Base-by-base conservation (phyloP, 805 yeast species). In the Candida koratica region DNA sequence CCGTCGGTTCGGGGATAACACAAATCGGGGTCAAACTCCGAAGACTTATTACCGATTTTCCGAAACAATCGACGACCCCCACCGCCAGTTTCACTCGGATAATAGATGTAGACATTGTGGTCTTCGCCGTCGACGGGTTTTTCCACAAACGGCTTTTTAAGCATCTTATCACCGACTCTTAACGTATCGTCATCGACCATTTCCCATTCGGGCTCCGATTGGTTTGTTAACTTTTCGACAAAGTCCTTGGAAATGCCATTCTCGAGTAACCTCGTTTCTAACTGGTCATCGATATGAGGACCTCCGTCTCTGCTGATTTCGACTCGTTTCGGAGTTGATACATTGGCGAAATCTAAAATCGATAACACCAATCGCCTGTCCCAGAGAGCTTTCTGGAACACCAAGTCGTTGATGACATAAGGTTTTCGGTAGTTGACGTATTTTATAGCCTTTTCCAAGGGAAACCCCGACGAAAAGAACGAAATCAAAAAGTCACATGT, bases 41-140 rank as follows among this genome's bases (percentile, higher is more conserved):
- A 86, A 0, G 95, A 84, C 61, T 93, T 93, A 65, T 93, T 93
- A 42, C 97, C 98, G 42, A 93, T 95, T 56, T 93, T 93, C 46
- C 99, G 73, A 67, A 93, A 93, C 43, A 93, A 66, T 34, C 94
- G 72, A 43, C 99, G 73, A 17, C 99, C 99, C 46, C 99, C 99
- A 39, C 99, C 99, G 30, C 99, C 99, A 35, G 84, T 83, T 40
- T 82, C 75, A 39, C 76, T 74, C 23, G 89, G 83, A 57, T 90
- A 93, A 61, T 93, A 93, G 25, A 93, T 89, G 58, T 83, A 85
- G 31, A 93, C 90, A 54, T 93, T 93, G 61, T 93, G 99, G 60
- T 93, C 96, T 61, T 93, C 99, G 37, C 99, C 99, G 59, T 93
- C 96, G 3, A 89, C 97, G 1, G 99, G 99, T 49, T 93, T 93